Evolutionary conservation across 2,329 filamentous ascomycete species (phyloP).

Genomic region (Pyricularia sp.): DNA sequence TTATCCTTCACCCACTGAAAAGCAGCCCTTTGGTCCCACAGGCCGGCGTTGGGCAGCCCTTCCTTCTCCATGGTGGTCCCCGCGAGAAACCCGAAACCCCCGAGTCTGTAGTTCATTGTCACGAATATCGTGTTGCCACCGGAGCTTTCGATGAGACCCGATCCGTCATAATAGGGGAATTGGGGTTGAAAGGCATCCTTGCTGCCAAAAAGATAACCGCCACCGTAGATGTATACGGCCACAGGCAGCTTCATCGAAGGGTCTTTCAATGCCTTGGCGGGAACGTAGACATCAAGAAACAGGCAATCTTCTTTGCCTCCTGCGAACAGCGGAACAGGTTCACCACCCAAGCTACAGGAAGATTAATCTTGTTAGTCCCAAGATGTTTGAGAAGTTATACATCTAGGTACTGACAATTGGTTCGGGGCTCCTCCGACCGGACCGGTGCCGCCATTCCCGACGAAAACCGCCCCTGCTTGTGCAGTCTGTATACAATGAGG

Average conservation of each 20-base stretch:
- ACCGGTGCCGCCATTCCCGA: constrained; percentile 21
- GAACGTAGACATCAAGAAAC: constrained; percentile 39
- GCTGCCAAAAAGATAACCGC: constrained; percentile 17
- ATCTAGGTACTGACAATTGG: constrained; percentile 18
- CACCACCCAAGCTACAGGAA: constrained; percentile 17
- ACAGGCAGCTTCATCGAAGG: constrained; percentile 29
- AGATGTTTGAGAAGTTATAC: background rate
- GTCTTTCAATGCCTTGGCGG: constrained; percentile 27
- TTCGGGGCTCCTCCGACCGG: constrained; percentile 22
- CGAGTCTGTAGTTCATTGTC: constrained; percentile 37
- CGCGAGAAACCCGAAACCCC: constrained; percentile 36
- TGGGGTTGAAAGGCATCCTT: constrained; percentile 25
- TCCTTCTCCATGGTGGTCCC: constrained; percentile 31
- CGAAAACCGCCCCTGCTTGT: constrained; percentile 18
- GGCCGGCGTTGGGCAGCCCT: constrained; percentile 31
- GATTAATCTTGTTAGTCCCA: background rate
- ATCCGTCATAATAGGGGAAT: constrained; percentile 28
- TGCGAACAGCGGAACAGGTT: constrained; percentile 21
- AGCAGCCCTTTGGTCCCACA: constrained; percentile 32
- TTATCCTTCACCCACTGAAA: constrained; percentile 39
- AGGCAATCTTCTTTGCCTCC: constrained; percentile 34
- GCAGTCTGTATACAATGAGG: constrained; percentile 15
- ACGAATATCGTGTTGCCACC: constrained; percentile 33
- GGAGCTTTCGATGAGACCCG: constrained; percentile 22
- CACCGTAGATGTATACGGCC: constrained; percentile 24